Evolutionary conservation across 1,284 basidiomycete species (phyloP).

Genomic region (Ganoderma boninense): DNA sequence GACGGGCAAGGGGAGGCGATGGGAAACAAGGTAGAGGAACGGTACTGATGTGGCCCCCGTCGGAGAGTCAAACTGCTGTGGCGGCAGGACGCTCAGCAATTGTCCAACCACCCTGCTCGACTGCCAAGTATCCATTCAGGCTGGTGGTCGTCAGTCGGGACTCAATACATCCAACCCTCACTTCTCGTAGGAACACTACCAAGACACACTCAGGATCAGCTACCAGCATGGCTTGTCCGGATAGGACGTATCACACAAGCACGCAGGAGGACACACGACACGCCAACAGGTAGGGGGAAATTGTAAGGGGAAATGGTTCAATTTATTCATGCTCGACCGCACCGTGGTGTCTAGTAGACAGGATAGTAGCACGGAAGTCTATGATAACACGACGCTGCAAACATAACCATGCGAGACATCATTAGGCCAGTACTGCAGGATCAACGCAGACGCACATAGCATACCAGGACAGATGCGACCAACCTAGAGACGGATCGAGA

Average conservation of each 20-base stretch:
- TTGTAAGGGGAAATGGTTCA: not conserved
- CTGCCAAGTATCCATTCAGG: constrained; percentile 7
- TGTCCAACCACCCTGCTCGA: constrained; percentile 13
- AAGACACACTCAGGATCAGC: not conserved
- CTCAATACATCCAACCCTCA: too few relatives aligned
- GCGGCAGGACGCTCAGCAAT: constrained; percentile 47
- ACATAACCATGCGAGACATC: not conserved
- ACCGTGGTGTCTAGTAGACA: not conserved
- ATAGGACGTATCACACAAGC: not conserved
- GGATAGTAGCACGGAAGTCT: not conserved
- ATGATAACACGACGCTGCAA: not conserved
- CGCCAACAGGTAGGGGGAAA: not conserved
- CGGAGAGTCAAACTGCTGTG: constrained; percentile 68
- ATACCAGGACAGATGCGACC: not conserved
- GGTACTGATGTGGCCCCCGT: constrained; percentile 45
- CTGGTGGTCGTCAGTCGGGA: not conserved
- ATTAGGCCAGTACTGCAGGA: not conserved
- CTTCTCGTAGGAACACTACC: not conserved
- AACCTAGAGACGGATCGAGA: not conserved
- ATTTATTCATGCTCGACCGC: not conserved
- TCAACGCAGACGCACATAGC: not conserved
- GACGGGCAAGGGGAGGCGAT: constrained; percentile 27
- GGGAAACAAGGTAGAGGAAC: constrained; percentile 38
- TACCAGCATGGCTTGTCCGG: not conserved
- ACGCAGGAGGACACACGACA: not conserved